phyloP scores from a whole-genome alignment of 169 alveolate genomes.

The Miamiensis avidus region DNA sequence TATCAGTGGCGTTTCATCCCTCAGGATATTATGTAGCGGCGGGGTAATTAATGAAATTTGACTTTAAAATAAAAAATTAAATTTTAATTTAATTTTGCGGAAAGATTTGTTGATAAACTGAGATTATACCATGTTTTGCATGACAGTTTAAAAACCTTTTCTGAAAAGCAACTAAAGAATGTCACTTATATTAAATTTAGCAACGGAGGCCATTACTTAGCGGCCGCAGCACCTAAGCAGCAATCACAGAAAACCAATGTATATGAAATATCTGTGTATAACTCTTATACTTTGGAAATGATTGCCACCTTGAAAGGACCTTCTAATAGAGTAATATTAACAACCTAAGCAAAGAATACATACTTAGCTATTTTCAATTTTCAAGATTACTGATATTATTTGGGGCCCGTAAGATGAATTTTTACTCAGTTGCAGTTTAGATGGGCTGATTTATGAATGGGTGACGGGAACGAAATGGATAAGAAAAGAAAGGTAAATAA shows the following conservation, averaged over 20 bases:
- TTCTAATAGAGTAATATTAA: too few species aligned
- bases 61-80: neutral
- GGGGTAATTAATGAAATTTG: conserved; percentile 24
- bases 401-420: conserved; percentile 53
- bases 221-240: conserved; percentile 63
- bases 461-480: neutral
- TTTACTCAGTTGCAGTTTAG: conserved; percentile 46
- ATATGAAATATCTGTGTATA: conserved; percentile 49
- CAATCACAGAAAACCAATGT: conserved; percentile 37
- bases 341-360: too few species aligned
- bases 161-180: conserved; percentile 64
- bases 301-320: conserved; percentile 52
- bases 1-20: conserved; percentile 85
- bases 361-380: too few species aligned
- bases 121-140: conserved; percentile 74
- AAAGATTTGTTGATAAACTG: conserved; percentile 70
- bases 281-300: conserved; percentile 61
- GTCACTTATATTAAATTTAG: conserved; percentile 69
- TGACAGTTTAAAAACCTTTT: conserved; percentile 67
- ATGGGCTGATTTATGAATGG: conserved; percentile 56
- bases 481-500: neutral
- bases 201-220: conserved; percentile 79
- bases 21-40: conserved; percentile 87
- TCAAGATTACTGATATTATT: conserved; percentile 47
- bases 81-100: too few species aligned